Base-by-base conservation (phyloP, 2,329 filamentous ascomycete species). In the Aspergillus sp. region DNA sequence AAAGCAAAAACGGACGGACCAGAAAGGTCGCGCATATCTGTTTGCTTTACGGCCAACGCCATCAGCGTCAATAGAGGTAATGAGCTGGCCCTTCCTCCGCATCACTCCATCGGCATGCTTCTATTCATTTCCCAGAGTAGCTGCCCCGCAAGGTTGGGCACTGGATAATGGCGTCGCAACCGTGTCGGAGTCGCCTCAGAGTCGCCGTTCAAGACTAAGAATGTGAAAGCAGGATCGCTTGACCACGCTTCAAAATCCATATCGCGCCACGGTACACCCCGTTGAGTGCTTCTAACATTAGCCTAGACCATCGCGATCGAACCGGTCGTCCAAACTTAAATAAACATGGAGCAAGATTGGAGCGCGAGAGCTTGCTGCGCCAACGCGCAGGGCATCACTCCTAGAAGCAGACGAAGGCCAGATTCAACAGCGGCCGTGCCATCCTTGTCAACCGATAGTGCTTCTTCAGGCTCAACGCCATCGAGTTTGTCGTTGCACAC, bases 401-500 rank as follows among this genome's bases (percentile, higher is more conserved):
- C 47, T 24, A 17, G 43, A 53, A 45, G 44, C 26, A 64, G 61
- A 61, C 50, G 58, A 32, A 39, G 45, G 20, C 43, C 55, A 22
- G 38, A 49, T 18, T 63, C 66, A 30, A 63, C 66, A 18, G 64
- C 64, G 30, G 56, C 63, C 13, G 61, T 71, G 6, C 73, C 73
- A 11, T 71, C 64, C 30, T 60, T 76, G 26, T 71, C 71, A 9
- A 69, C 65, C 48, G 66, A 67, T 49, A 60, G 59, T 22, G 56
- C 63, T 11, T 71, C 68, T 15, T 60, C 54, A 38, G 30, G 30
- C 41, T 64, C 66, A n/a, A 68, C 69, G 4, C 64, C 70, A 18
- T 62, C 66, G 32, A 68, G 65, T 36, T 61, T 64, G 24, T 75
- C 74, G 20, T 57, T 72, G 38, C 66, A 71, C 54, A 72, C 72